phyloP scores from a whole-genome alignment of 176 grass and related monocot genomes.

The Ananas comosus region DNA sequence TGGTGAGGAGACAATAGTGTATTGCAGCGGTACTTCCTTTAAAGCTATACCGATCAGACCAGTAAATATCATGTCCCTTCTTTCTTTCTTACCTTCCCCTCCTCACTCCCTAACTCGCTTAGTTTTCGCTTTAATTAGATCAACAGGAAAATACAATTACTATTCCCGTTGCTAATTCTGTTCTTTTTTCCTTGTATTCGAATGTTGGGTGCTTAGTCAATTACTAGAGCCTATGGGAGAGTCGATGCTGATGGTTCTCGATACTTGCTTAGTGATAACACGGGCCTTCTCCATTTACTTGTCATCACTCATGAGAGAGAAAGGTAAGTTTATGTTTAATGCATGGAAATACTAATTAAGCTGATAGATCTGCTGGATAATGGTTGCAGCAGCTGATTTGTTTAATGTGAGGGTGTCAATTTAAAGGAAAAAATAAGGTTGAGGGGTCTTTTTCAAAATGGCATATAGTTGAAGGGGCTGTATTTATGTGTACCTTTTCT shows the following conservation, averaged over 20 bases:
- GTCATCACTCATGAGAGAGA: slow-evolving; percentile 94
- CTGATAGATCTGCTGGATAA: neutral
- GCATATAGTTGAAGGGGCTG: too few relatives aligned
- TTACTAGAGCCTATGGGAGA: slow-evolving; percentile 89
- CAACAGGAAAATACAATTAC: neutral
- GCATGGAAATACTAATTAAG: neutral
- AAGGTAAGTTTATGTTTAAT: slow-evolving; percentile 33
- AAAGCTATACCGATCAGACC: slow-evolving; percentile 98
- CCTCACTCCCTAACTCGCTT: neutral
- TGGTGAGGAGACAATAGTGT: slow-evolving; percentile 92
- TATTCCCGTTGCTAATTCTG: neutral
- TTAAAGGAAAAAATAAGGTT: too few relatives aligned
- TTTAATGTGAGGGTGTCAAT: too few relatives aligned
- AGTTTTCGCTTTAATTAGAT: slow-evolving; percentile 8
- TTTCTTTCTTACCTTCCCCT: slow-evolving; percentile 7
- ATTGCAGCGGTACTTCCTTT: slow-evolving; percentile 80
- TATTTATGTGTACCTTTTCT: too few relatives aligned
- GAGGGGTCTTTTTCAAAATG: too few relatives aligned
- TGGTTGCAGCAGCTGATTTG: neutral
- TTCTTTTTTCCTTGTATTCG: slow-evolving; percentile 18
- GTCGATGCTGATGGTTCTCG: slow-evolving; percentile 97
- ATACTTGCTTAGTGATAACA: slow-evolving; percentile 90
- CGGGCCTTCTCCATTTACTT: slow-evolving; percentile 86
- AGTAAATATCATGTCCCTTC: slow-evolving; percentile 24
- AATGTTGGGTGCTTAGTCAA: slow-evolving; percentile 40